These are phyloP conservation scores for Aspergillus sp. DNA, from an alignment of 2,329 filamentous ascomycete species.

Conservation along the genomic window DNA sequence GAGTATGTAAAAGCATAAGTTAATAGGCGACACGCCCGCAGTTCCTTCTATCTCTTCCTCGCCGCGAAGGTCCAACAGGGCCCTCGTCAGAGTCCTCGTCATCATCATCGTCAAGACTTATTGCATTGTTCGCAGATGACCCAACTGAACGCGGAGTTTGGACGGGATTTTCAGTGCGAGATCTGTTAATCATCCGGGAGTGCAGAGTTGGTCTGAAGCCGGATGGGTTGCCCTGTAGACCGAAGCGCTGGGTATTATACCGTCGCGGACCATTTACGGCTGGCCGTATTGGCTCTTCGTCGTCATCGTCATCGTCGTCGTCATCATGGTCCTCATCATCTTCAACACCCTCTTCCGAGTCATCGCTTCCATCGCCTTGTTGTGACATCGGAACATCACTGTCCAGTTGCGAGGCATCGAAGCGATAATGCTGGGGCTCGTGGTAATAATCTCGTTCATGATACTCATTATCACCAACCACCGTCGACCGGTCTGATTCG, in stretches of 20 bases:
- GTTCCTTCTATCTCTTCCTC: no score
- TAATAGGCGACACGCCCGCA: no score
- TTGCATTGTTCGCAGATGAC: conserved; percentile 17
- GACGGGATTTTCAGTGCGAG: background rate
- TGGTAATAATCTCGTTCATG: conserved; percentile 6
- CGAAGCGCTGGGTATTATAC: background rate
- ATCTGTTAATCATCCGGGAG: background rate
- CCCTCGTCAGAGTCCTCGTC: conserved; percentile 23
- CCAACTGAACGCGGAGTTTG: conserved; percentile 6
- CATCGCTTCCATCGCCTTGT: conserved; percentile 1
- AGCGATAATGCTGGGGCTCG: conserved; percentile 4
- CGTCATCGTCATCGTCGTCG: conserved; percentile 14
- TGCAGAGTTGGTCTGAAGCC: background rate
- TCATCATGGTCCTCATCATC: conserved; percentile 10
- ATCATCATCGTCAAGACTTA: conserved; percentile 15
- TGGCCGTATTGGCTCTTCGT: conserved; percentile 17
- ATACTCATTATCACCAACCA: conserved; percentile 20
- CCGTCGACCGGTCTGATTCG: conserved; percentile 28
- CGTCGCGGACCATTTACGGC: conserved; percentile 10
- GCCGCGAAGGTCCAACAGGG: conserved; percentile 13
- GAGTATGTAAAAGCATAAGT: no score
- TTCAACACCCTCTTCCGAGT: conserved; percentile 6
- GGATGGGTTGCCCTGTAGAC: no score
- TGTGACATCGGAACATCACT: conserved; percentile 12
- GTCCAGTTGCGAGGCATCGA: conserved; percentile 12